Conservation (phyloP, 2,329 filamentous ascomycete species). For the Elsinoe arachidis region DNA sequence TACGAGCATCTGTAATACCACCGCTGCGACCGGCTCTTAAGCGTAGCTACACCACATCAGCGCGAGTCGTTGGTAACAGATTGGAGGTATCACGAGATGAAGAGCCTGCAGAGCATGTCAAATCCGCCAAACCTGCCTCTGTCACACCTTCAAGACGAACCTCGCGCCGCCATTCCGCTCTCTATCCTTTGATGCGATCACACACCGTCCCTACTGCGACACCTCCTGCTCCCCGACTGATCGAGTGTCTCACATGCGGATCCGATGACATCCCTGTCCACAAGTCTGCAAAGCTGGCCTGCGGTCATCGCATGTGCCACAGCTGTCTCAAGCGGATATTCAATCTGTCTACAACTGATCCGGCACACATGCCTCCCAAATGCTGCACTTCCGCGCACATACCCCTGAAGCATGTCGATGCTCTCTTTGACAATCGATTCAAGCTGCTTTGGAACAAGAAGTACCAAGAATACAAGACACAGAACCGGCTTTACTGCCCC, state of each 20-base stretch:
- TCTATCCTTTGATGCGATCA: slow-evolving; percentile 21
- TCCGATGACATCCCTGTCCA: slow-evolving; percentile 55
- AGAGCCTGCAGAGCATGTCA: not conserved
- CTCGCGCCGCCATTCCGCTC: slow-evolving; percentile 13
- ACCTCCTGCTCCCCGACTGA: slow-evolving; percentile 15
- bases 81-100: not conserved
- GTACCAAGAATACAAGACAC: slow-evolving; percentile 65
- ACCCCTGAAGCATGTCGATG: slow-evolving; percentile 65
- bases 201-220: slow-evolving; percentile 15
- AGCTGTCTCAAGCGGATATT: slow-evolving; percentile 67
- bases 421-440: slow-evolving; percentile 63
- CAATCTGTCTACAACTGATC: slow-evolving; percentile 64
- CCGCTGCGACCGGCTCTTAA: not conserved
- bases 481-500: slow-evolving; percentile 71
- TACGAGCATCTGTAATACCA: not conserved
- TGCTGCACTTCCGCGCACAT: slow-evolving; percentile 71
- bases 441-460: slow-evolving; percentile 75
- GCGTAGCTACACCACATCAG: slow-evolving; percentile 11
- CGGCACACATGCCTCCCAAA: slow-evolving; percentile 73
- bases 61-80: not conserved
- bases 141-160: not conserved
- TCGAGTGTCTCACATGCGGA: slow-evolving; percentile 65
- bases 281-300: slow-evolving; percentile 63
- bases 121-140: not conserved
- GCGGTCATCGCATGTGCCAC: slow-evolving; percentile 74